These are phyloP conservation scores for Pseudogymnoascus sp. DNA, from an alignment of 2,329 filamentous ascomycete species.

Conservation along the genomic window DNA sequence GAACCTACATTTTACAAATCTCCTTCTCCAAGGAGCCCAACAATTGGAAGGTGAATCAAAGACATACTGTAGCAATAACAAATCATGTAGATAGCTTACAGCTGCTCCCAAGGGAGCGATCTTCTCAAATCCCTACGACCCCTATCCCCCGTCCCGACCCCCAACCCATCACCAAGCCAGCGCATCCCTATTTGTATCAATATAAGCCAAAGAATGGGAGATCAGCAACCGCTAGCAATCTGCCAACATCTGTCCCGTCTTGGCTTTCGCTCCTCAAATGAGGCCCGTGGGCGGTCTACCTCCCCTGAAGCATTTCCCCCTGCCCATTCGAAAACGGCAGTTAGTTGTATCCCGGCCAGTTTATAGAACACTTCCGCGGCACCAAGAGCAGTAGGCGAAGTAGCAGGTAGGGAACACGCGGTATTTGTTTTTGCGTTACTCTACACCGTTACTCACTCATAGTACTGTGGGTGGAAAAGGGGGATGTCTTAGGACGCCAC, in stretches of 20 bases:
- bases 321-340: neutral
- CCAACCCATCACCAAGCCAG: neutral
- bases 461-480: neutral
- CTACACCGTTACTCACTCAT: neutral
- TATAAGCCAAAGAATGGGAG: neutral
- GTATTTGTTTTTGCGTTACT: neutral
- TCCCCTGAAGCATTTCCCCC: neutral
- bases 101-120: neutral
- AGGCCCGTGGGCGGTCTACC: neutral
- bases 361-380: neutral
- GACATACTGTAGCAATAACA: neutral
- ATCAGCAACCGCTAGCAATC: neutral
- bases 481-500: neutral
- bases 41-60: neutral
- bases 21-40: too few relatives aligned
- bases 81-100: neutral
- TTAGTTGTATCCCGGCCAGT: neutral
- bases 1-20: too few relatives aligned
- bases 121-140: neutral
- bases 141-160: neutral
- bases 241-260: neutral
- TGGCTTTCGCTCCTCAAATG: neutral
- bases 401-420: neutral
- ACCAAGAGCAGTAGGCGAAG: neutral
- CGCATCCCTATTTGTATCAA: neutral